Evolutionary conservation across 495 filamentous ascomycete genomes (phyloP), one percentile per base, ranked within the genome.

Genomic region (Penicillium cosmopolitanum): DNA sequence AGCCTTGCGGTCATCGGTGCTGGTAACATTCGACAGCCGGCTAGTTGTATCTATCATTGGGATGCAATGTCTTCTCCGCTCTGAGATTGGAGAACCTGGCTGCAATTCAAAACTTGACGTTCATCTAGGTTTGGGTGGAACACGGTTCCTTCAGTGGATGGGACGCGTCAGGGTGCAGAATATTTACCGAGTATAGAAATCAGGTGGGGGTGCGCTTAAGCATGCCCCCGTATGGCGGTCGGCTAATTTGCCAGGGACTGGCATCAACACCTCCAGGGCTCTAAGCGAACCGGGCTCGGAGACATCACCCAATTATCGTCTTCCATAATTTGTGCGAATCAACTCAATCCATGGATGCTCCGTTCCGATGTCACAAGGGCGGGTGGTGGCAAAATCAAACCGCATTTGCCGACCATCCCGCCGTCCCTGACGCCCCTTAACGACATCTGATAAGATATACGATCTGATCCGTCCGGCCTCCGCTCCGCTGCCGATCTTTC

Each of bases 371-470:
- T 9, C 11, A 40, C 6, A 13, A 40, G 36, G 18, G n/a, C 3
- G 3, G 4, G 1, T 44, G 5, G 42, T 44, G 16, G 42, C 42
- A 44, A 44, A 44, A 44, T 18, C 16, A 44, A 16, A 5, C 42
- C 42, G 4, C 8, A 8, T 16, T 44, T 44, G 42, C 42, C 42
- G 42, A 44, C 42, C n/a, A 44, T 44, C 7, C 42, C 42, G 42
- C 42, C 28, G 8, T 1, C 28, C 23, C 23, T 23, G 4, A 23
- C 2, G 28, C 4, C 8, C 42, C 8, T 10, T 12, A 5, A 44
- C 15, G 16, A 44, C 42, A 44, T 44, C 42, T 44, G 42, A 44
- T 44, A 44, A 44, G 42, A 44, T 44, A 44, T 44, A 44, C 42
- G 42, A 44, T 44, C 42, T 44, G 42, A 5, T 44, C n/a, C 42